Evolutionary conservation across 1,139 yeast genomes (phyloP).

Genomic region (Tardiomyces depauwii): DNA sequence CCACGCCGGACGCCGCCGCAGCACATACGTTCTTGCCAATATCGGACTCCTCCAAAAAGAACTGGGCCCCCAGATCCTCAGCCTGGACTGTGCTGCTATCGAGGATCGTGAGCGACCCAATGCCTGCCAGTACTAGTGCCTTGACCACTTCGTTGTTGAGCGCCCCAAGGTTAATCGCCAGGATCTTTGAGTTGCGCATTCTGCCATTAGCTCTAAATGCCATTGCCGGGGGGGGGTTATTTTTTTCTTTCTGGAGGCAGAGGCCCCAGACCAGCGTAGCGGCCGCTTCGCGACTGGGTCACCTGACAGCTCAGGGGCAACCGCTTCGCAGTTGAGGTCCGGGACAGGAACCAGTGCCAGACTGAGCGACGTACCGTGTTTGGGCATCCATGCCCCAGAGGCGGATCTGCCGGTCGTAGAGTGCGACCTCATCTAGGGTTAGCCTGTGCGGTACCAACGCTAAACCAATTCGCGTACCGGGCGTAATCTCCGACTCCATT

Average conservation of each 20-base stretch:
- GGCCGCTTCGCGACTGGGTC: too few relatives aligned
- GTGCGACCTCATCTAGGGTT: constrained; percentile 63
- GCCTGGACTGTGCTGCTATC: constrained; percentile 47
- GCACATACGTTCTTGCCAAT: constrained; percentile 18
- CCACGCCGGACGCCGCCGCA: neutral
- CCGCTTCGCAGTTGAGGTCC: too few relatives aligned
- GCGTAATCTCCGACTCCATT: too few relatives aligned
- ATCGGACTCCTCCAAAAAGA: constrained; percentile 51
- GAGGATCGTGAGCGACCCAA: constrained; percentile 62
- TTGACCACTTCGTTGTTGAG: constrained; percentile 73
- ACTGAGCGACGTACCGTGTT: constrained; percentile 25
- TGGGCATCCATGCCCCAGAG: constrained; percentile 97
- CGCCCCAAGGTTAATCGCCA: constrained; percentile 59
- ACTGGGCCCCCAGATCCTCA: constrained; percentile 66
- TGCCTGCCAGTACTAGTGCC: constrained; percentile 80
- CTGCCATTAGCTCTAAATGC: constrained; percentile 20
- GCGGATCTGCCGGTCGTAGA: constrained; percentile 90
- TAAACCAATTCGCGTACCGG: too few relatives aligned
- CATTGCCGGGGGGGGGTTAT: too few relatives aligned
- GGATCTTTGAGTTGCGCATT: constrained; percentile 60
- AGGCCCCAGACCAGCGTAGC: too few relatives aligned
- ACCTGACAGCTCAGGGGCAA: too few relatives aligned
- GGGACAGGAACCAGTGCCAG: neutral
- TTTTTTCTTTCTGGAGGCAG: too few relatives aligned
- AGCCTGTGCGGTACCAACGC: neutral